Conservation (phyloP, 495 filamentous ascomycete species). For the Annulohypoxylon stygium region DNA sequence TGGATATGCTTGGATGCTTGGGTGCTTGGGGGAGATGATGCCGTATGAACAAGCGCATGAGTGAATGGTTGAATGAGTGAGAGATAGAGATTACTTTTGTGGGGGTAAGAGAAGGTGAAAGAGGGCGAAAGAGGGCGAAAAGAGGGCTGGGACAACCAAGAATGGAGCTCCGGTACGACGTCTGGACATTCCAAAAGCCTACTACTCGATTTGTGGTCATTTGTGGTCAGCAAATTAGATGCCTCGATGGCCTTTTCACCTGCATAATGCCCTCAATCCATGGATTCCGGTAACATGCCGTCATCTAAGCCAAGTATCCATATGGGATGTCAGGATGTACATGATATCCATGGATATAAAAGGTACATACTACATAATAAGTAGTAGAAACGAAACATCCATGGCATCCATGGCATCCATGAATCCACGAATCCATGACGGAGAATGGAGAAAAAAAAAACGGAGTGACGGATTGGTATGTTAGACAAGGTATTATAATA, state of each 20-base stretch:
- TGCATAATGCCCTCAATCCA: slow-evolving; percentile 44
- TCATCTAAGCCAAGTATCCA: slow-evolving; percentile 29
- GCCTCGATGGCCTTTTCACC: slow-evolving; percentile 33
- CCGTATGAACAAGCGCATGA: slow-evolving; percentile 7
- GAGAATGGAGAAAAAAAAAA: background rate
- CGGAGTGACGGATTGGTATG: background rate
- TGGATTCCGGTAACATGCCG: slow-evolving; percentile 35
- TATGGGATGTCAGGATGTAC: background rate
- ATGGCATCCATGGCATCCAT: no score
- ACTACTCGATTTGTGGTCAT: slow-evolving; percentile 34
- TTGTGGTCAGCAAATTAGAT: slow-evolving; percentile 43
- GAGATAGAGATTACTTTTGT: slow-evolving; percentile 42
- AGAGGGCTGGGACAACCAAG: background rate
- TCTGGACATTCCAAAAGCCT: slow-evolving; percentile 30
- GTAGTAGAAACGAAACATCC: background rate
- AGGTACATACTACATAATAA: background rate
- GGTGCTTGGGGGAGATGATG: slow-evolving; percentile 19
- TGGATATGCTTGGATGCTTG: background rate
- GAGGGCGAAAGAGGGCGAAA: slow-evolving; percentile 6
- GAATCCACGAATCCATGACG: no score
- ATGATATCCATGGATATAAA: background rate
- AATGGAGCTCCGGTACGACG: slow-evolving; percentile 42
- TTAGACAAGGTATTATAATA: slow-evolving; percentile 40
- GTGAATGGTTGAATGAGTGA: slow-evolving; percentile 4
- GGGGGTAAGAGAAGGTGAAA: slow-evolving; percentile 29